Base-by-base conservation (phyloP, 2,329 filamentous ascomycete genomes). In the Cordyceps farinosa region DNA sequence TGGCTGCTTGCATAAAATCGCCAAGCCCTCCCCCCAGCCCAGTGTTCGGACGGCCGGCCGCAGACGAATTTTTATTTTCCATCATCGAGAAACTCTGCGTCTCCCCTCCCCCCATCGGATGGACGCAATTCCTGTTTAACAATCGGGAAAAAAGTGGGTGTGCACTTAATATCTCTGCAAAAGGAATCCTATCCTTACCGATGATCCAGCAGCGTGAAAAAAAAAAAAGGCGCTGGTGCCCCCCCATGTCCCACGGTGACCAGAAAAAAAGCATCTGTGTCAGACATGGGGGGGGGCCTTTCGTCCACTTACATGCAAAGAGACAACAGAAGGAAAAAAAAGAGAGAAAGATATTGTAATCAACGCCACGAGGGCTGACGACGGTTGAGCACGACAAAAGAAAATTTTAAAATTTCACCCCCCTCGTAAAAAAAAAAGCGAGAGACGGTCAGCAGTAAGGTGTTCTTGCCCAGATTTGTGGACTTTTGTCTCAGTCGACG, bases 131-230 rank as follows among this genome's bases (percentile, higher is more conserved):
- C 48, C 36, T 42, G n/a, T 53, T 61, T 22, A 22, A 61, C 58
- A 44, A 61, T 53, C 34, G 57, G 29, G 54, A 8, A 48, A 61
- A 54, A 61, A 61, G 58, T 61, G 58, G 58, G 58, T 61, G 58
- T 61, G 48, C 17, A 61, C 30, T 52, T 61, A 61, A 53, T 61
- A 61, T 61, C 58, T 44, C 13, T 38, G 56, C n/a, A 61, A 53
- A 61, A 45, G 48, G n/a, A 53, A 61, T 45, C 48, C 40, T 44
- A 61, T 61, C 58, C 58, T 61, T 61, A 45, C 58, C 58, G 58
- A 48, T 61, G 58, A 61, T 61, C 58, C 27, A 53, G 38, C 36
- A 30, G 44, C 29, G 22, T 22, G 15, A 55, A 27, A 42, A 38
- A 29, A 29, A 61, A 61, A 40, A 61, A 38, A 61, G 58, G 38